phyloP scores from a whole-genome alignment of 495 filamentous ascomycete genomes.

The Tuber magnatum region DNA sequence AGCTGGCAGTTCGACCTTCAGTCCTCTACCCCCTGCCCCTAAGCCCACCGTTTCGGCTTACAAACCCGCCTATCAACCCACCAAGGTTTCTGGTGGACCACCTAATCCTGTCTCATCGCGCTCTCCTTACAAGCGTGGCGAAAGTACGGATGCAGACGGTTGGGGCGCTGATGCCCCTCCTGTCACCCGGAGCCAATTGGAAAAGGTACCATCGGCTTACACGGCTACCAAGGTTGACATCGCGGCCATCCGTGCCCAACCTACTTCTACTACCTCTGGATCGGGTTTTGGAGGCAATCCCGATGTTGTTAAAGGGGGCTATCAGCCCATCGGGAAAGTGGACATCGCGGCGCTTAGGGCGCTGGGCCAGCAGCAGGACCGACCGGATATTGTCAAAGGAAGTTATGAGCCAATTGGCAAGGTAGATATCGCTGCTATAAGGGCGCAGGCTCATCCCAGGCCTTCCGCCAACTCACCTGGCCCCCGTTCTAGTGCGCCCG shows the following conservation, averaged over 20 bases:
- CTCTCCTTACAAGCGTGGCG: constrained; percentile 54
- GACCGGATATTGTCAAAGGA: constrained; percentile 77
- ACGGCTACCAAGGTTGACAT: constrained; percentile 91
- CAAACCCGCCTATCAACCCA: constrained; percentile 85
- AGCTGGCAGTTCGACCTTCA: constrained; percentile 46
- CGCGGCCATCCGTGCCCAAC: constrained; percentile 53
- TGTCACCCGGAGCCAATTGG: constrained; percentile 74
- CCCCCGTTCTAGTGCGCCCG: constrained; percentile 36
- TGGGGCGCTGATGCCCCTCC: constrained; percentile 95
- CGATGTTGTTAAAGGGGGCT: constrained; percentile 78
- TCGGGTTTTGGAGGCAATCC: constrained; percentile 39
- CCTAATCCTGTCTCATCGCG: constrained; percentile 46
- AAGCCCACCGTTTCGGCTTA: constrained; percentile 62
- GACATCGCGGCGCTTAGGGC: constrained; percentile 89
- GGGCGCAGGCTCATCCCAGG: constrained; percentile 60
- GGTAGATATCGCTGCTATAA: constrained; percentile 89
- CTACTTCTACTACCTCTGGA: constrained; percentile 58
- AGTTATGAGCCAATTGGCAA: constrained; percentile 89
- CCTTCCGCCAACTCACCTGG: constrained; percentile 46
- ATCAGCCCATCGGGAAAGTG: constrained; percentile 92
- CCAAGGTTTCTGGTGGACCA: constrained; percentile 55
- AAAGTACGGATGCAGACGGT: constrained; percentile 64
- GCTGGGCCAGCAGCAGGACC: constrained; percentile 61
- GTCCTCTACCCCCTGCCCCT: constrained; percentile 48
- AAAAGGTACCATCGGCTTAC: constrained; percentile 89